Evolutionary conservation across 768 basidiomycete genomes (phyloP).

Genomic region (Lactarius vividus): DNA sequence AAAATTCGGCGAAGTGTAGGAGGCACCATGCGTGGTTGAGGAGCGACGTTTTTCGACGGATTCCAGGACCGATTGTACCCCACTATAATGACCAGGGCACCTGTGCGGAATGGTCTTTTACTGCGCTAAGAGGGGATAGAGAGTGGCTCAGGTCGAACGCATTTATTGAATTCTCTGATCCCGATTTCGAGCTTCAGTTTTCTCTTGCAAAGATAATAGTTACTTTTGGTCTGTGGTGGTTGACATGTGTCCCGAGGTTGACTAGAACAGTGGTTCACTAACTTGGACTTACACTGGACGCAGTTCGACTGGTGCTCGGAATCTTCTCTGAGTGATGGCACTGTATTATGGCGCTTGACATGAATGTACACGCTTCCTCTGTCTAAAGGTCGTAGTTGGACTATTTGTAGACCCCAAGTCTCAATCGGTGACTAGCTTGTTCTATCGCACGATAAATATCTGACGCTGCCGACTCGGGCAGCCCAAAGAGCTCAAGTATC

Average conservation of each 20-base stretch:
- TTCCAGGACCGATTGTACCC: not conserved
- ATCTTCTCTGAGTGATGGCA: not conserved
- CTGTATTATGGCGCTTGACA: not conserved
- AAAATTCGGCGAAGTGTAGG: too few species aligned
- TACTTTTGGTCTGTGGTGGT: not conserved
- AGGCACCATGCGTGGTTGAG: not conserved
- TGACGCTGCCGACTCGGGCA: constrained; percentile 44
- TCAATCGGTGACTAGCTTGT: constrained; percentile 45
- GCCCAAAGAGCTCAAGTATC: constrained; percentile 46
- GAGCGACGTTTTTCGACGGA: not conserved
- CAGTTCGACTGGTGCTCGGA: too few species aligned
- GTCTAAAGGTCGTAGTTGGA: not conserved
- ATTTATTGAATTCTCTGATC: too few species aligned
- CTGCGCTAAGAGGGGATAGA: not conserved
- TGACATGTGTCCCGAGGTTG: not conserved
- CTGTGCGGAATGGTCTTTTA: not conserved
- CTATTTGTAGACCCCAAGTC: constrained; percentile 21
- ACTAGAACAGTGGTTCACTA: not conserved
- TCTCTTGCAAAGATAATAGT: too few species aligned
- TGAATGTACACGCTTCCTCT: not conserved
- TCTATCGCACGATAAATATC: constrained; percentile 65
- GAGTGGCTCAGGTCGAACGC: too few species aligned
- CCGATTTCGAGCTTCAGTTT: too few species aligned
- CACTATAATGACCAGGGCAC: not conserved
- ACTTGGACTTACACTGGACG: not conserved